A percentile compares a stretch with the other conserved stretches of the same genome.
Evolutionary conservation across 2,329 filamentous ascomycete species (phyloP).

Genomic region (Fusarium nelsonii): DNA sequence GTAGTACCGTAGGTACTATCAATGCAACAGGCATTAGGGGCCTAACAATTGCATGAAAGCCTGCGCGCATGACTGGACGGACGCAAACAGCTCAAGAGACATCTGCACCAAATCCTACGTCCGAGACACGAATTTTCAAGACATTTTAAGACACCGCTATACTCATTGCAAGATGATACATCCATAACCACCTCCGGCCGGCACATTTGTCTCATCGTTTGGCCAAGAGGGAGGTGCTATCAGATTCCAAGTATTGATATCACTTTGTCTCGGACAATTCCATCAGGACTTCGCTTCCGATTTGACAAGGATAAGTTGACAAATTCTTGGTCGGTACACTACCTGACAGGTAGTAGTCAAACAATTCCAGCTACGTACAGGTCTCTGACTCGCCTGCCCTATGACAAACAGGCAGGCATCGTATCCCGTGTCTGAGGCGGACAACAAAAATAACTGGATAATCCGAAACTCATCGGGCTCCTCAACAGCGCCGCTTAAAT

Average conservation of each 20-base stretch:
- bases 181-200: neutral
- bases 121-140: constrained; percentile 15
- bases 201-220: constrained; percentile 15
- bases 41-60: neutral
- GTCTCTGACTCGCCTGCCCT: neutral
- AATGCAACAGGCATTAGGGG: neutral
- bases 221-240: neutral
- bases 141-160: constrained; percentile 18
- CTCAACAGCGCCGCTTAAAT: constrained; percentile 8
- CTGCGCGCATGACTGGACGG: neutral
- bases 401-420: neutral
- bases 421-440: neutral
- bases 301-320: constrained; percentile 10
- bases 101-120: constrained; percentile 18
- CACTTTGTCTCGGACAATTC: constrained; percentile 31
- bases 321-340: constrained; percentile 10
- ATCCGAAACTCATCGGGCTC: constrained; percentile 39
- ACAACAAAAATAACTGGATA: constrained; percentile 2
- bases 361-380: constrained; percentile 28
- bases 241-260: constrained; percentile 5
- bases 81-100: constrained; percentile 12
- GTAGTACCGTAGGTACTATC: neutral
- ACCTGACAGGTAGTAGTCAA: neutral
- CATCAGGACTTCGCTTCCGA: constrained; percentile 14
- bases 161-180: neutral